A percentile compares a stretch with the other conserved stretches of the same genome.
Conservation (phyloP, 495 filamentous ascomycete genomes). For the Lasiosphaeriaceae sp. region DNA sequence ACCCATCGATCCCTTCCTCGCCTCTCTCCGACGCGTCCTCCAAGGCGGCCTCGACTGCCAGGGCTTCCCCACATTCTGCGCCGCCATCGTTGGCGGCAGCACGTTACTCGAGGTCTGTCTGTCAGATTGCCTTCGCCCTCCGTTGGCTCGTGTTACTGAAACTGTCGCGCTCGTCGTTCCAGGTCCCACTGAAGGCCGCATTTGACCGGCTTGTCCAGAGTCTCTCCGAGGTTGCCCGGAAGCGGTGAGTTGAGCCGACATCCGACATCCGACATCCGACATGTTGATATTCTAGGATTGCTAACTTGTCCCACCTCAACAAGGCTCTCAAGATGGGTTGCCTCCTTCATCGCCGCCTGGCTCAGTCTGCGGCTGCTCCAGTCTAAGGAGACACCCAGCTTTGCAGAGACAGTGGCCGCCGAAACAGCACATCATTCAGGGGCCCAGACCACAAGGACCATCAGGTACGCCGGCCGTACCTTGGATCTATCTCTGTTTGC, state of each 20-base stretch:
- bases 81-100: slow-evolving; percentile 67
- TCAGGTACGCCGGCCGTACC: slow-evolving; percentile 65
- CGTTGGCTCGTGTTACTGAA: too few relatives aligned
- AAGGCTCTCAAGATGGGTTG: slow-evolving; percentile 45
- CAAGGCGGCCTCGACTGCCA: slow-evolving; percentile 46
- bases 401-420: slow-evolving; percentile 29
- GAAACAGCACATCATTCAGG: slow-evolving; percentile 12
- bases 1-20: slow-evolving; percentile 32
- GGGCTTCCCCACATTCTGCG: slow-evolving; percentile 82
- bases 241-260: slow-evolving; percentile 26
- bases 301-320: slow-evolving; percentile 1
- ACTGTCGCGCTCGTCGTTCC: neutral
- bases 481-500: slow-evolving; percentile 84
- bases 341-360: slow-evolving; percentile 49
- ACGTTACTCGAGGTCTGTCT: slow-evolving; percentile 62
- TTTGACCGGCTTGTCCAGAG: slow-evolving; percentile 20
- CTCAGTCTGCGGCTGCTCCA: slow-evolving; percentile 45
- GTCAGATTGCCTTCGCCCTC: too few relatives aligned
- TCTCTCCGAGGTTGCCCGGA: slow-evolving; percentile 26
- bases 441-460: slow-evolving; percentile 19
- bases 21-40: slow-evolving; percentile 40
- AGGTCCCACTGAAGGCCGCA: slow-evolving; percentile 30
- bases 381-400: slow-evolving; percentile 40
- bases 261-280: neutral
- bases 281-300: neutral